These are phyloP conservation scores for Bryum argenteum DNA, from an alignment of 225 moss, liverwort and hornwort genomes.

Conservation along the genomic window DNA sequence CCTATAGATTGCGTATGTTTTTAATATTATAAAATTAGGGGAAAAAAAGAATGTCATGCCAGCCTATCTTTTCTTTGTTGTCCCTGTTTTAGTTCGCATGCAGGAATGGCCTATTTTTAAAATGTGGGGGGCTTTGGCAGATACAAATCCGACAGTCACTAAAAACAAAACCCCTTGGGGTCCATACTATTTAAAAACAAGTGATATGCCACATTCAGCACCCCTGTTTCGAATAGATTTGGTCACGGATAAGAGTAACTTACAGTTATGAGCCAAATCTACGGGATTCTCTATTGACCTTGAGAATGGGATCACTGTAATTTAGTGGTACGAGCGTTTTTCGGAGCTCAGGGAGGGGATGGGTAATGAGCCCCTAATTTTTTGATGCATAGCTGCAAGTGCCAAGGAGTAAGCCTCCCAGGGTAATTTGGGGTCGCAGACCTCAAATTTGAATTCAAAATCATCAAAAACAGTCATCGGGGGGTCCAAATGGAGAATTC, in stretches of 20 bases:
- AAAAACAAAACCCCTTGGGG: background rate
- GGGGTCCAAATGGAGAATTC: too few relatives aligned
- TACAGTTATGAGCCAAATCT: constrained; percentile 3
- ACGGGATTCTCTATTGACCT: constrained; percentile 5
- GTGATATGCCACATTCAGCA: too few relatives aligned
- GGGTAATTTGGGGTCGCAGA: too few relatives aligned
- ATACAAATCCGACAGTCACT: constrained; percentile 10
- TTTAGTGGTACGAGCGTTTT: too few relatives aligned
- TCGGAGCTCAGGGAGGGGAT: too few relatives aligned
- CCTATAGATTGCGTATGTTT: background rate
- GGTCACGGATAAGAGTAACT: constrained; percentile 18
- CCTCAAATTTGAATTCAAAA: too few relatives aligned
- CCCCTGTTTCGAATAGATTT: background rate
- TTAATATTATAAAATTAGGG: too few relatives aligned
- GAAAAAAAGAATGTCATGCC: constrained; percentile 8
- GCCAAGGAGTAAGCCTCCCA: too few relatives aligned
- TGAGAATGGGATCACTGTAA: too few relatives aligned
- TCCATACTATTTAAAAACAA: background rate
- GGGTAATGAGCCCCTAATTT: too few relatives aligned
- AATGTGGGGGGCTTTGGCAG: background rate
- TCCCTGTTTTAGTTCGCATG: background rate
- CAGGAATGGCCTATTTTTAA: background rate
- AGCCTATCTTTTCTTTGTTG: background rate
- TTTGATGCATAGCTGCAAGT: too few relatives aligned
- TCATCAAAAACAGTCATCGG: too few relatives aligned